Evolutionary conservation across 805 yeast genomes (phyloP).

Genomic region (Wickerhamiella parazyma): DNA sequence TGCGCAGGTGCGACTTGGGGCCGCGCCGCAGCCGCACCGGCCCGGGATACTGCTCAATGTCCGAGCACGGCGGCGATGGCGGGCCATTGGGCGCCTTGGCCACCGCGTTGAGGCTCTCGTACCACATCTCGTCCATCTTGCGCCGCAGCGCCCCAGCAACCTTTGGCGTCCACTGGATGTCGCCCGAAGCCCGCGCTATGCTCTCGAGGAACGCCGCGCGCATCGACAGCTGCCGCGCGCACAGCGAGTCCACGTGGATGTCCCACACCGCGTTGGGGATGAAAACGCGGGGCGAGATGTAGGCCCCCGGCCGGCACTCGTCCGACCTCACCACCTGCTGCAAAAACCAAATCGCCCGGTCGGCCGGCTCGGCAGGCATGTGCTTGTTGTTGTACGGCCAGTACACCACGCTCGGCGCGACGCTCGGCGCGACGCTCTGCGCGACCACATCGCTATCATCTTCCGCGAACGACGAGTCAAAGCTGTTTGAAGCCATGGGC

Average conservation of each 20-base stretch:
- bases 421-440: no score
- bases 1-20: background rate
- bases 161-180: slow-evolving; percentile 1
- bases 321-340: slow-evolving; percentile 4
- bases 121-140: background rate
- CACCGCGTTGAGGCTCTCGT: background rate
- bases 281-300: slow-evolving; percentile 8
- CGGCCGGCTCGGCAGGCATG: slow-evolving; percentile 1
- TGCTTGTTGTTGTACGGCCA: background rate
- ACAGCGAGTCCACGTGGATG: background rate
- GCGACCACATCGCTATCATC: no score
- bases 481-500: background rate
- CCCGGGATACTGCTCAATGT: slow-evolving; percentile 3
- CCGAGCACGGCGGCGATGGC: slow-evolving; percentile 3
- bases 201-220: slow-evolving; percentile 8
- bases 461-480: no score
- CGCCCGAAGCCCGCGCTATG: slow-evolving; percentile 3
- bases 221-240: background rate
- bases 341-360: slow-evolving; percentile 10
- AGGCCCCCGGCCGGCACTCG: slow-evolving; percentile 7
- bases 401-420: background rate
- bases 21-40: slow-evolving; percentile 2
- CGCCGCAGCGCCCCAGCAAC: background rate
- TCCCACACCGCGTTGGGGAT: slow-evolving; percentile 8
- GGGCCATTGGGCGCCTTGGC: background rate